Conservation (phyloP, 495 filamentous ascomycete genomes). For the Aspergillus leporis region DNA sequence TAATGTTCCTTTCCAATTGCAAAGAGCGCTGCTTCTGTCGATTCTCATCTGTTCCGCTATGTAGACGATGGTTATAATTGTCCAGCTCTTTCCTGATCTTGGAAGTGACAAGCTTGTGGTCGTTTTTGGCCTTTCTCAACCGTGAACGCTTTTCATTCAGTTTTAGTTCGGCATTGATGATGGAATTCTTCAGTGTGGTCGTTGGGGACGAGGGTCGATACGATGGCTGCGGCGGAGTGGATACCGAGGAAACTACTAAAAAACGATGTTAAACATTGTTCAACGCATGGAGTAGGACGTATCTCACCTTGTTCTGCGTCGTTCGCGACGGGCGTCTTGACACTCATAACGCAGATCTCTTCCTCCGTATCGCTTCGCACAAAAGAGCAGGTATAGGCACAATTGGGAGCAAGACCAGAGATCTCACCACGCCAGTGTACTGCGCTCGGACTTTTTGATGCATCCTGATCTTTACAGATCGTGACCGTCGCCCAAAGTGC, state of each 20-base stretch:
- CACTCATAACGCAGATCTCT: conserved; percentile 73
- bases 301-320: conserved; percentile 62
- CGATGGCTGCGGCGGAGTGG: conserved; percentile 54
- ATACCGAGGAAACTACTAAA: conserved; percentile 41
- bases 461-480: conserved; percentile 56
- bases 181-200: conserved; percentile 85
- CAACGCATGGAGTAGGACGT: neutral
- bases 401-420: conserved; percentile 81
- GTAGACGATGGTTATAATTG: conserved; percentile 64
- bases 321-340: conserved; percentile 75
- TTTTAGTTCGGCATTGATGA: conserved; percentile 75
- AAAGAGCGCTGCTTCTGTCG: conserved; percentile 75
- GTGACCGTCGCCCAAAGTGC: conserved; percentile 83
- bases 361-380: conserved; percentile 70
- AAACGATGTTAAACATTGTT: conserved; percentile 5
- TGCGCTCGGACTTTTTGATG: conserved; percentile 52
- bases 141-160: conserved; percentile 74
- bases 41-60: conserved; percentile 79
- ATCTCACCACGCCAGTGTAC: conserved; percentile 78
- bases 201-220: conserved; percentile 82
- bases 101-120: conserved; percentile 71
- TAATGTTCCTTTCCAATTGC: conserved; percentile 74
- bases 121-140: conserved; percentile 73
- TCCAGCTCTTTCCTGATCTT: conserved; percentile 79
- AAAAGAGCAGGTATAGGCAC: conserved; percentile 84